Base-by-base conservation (phyloP, 192 early-diverging fungal species). In the Coemansia furcata region DNA sequence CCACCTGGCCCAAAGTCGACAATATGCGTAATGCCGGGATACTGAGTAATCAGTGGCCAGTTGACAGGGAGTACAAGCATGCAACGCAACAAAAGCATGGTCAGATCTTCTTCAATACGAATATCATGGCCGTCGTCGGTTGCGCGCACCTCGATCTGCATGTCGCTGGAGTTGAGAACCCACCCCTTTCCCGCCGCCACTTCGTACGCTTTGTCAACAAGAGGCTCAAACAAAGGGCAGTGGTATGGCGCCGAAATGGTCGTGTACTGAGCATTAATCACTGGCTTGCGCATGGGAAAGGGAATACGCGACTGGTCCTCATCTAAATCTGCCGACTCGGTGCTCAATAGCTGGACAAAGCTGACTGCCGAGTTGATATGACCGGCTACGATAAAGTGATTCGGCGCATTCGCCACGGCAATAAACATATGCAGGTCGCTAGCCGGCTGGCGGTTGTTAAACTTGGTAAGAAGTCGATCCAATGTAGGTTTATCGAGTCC, bases 1-100 rank as follows among this genome's bases (percentile, higher is more conserved):
- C 92, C 92, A 29, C 93, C 93, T 1, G 95, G 93, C 15, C 96
- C 94, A 83, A 97, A 97, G 79, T 98, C 96, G 36, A 98, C 85
- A 33, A 96, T 87, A 79, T 98, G 96, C 15, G 94, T 94, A 63
- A 87, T 82, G 2, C 42, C 85, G 14, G 78, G 52, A 32, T 72
- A 77, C 19, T 78, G 82, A 23, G 86, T 83, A 14, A 87, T 76
- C 68, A 40, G 80, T 73, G 82, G 91, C 95, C 68, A 91, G 74
- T 73, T 85, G 63, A 72, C 89, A 0, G 65, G 73, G 79, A 76
- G 87, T 84, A 71, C 90, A 71, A 68, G 95, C 73, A 66, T 91
- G 84, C 73, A 87, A 68, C 62, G 73, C 5, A 95, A 80, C n/a
- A 98, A 69, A 19, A 87, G 88, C 32, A 74, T 47, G 4, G 92